Evolutionary conservation across 768 basidiomycete species (phyloP), one percentile per base, ranked within the genome.

Genomic region (Suillus subluteus): DNA sequence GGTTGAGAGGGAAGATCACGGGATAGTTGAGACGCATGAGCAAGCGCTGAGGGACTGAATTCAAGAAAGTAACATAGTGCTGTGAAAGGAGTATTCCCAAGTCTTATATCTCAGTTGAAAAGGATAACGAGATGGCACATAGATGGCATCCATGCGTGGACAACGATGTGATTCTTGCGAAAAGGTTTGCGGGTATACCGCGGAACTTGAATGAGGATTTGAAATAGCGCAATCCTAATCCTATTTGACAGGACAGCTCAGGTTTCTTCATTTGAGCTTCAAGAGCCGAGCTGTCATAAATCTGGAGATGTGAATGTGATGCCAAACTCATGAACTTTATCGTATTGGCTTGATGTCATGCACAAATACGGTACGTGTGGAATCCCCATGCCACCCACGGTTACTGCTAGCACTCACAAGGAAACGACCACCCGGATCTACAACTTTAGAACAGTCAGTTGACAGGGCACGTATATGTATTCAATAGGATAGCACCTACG

Each of bases 341-440:
- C 67, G 65, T 70, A 73, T 76, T 70, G 74, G 63, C 63, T 89
- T 94, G 76, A 98, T 88, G 74, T 96, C 94, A 77, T 97, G 95
- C 48, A 98, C 89, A 75, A 97, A 90, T 13, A 98, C 91, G 16
- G 94, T 96, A 70, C 87, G 85, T 11, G 96, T 96, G 41, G 91
- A 91, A 69, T 96, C 94, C 38, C 95, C 96, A 72, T 92, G 89
- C 94, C 95, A 96, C 65, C 95, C 96, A 66, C 96, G 87, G 75
- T 95, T 95, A 61, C 96, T 96, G 70, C 94, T 96, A 18, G 95
- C 92, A 73, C 92, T 96, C 67, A 97, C 87, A 72, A 98, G 82
- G 78, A 96, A 98, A 64, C 89, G 84, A 12, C 88, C 89, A 8
- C 88, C 89, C 52, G 92, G 87, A 82, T 98, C 96, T 55, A 98